Percentiles rank a stretch among this genome's conserved stretches.
These are phyloP conservation scores for Sedum album DNA, from an alignment of 164 flowering plant genomes.

Conservation along the genomic window DNA sequence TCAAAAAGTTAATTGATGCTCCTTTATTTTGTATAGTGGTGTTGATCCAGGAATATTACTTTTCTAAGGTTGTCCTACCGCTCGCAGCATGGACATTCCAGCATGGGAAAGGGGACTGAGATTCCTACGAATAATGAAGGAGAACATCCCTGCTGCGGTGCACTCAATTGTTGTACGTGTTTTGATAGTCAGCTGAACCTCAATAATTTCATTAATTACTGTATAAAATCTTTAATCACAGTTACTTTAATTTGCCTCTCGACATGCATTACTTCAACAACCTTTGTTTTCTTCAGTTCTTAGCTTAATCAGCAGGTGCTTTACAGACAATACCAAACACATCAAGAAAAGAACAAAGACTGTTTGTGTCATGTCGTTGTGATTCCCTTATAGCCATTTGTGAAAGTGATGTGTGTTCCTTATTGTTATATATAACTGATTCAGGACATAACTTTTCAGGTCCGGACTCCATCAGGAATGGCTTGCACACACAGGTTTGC, in stretches of 20 bases:
- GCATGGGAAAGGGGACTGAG: constrained; percentile 82
- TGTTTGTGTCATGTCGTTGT: too few relatives aligned
- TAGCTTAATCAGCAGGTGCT: too few relatives aligned
- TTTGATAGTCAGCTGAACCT: constrained; percentile 5
- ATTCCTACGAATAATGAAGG: constrained; percentile 58
- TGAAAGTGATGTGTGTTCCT: too few relatives aligned
- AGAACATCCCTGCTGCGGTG: constrained; percentile 76
- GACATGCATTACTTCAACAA: background rate
- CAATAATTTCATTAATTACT: background rate
- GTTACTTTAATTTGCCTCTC: background rate
- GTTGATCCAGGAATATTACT: constrained; percentile 82
- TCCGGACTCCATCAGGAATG: constrained; percentile 74
- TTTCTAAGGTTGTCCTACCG: constrained; percentile 99
- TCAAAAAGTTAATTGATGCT: constrained; percentile 3
- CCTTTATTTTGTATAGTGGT: constrained; percentile 18
- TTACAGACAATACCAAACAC: too few relatives aligned
- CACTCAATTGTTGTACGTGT: constrained; percentile 86
- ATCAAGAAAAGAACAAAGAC: too few relatives aligned
- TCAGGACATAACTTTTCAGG: constrained; percentile 34
- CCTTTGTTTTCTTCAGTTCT: too few relatives aligned
- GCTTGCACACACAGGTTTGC: constrained; percentile 92
- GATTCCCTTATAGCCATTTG: too few relatives aligned
- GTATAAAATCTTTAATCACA: background rate
- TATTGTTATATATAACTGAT: background rate
- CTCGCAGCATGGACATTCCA: constrained; percentile 99